phyloP scores from a whole-genome alignment of 257 asterid species.

The Capsicum baccatum region DNA sequence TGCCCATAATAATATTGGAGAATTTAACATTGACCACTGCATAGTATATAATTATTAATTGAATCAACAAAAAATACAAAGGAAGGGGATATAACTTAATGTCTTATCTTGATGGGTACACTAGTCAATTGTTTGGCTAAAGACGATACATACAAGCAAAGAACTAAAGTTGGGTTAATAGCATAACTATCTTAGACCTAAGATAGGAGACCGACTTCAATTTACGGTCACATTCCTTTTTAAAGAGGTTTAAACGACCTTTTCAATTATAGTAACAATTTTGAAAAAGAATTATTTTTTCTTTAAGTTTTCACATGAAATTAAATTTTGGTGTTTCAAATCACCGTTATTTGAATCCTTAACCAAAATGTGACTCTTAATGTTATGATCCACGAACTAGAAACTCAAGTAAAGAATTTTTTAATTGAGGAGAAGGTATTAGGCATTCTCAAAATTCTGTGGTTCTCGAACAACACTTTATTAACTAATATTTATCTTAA shows the following conservation, averaged over 20 bases:
- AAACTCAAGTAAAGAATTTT: not conserved
- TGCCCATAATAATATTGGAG: too few species aligned
- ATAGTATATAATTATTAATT: too few species aligned
- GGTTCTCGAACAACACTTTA: not conserved
- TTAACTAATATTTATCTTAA: not conserved
- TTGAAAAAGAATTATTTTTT: not conserved
- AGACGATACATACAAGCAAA: not conserved
- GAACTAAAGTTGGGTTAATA: not conserved
- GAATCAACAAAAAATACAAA: too few species aligned
- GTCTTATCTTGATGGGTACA: too few species aligned
- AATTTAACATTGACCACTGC: too few species aligned
- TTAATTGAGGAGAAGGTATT: not conserved
- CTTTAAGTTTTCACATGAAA: not conserved
- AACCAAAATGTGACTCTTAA: not conserved
- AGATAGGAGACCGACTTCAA: not conserved
- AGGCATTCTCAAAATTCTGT: fast-evolving
- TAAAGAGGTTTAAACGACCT: not conserved
- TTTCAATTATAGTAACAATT: not conserved
- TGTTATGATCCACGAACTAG: not conserved
- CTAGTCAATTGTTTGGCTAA: not conserved
- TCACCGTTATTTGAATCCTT: not conserved
- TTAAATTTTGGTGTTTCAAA: not conserved
- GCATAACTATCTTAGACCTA: not conserved
- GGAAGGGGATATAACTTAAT: too few species aligned
- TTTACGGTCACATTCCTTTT: not conserved